phyloP scores from a whole-genome alignment of 768 basidiomycete species.

The Leucosporidium creatinivorum region DNA sequence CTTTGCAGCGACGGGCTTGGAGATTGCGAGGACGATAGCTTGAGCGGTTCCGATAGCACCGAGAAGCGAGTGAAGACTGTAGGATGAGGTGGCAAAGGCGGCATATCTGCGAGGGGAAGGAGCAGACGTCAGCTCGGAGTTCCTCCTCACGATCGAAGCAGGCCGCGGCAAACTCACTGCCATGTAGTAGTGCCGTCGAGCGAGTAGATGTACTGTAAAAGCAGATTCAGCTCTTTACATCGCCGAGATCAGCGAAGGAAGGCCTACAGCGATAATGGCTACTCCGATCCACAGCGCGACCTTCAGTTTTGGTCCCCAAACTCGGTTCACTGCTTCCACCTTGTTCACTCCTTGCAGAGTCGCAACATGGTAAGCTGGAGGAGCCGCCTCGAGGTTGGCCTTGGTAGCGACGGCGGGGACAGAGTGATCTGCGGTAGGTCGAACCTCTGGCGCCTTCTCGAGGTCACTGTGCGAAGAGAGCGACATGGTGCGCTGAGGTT shows the following conservation, averaged over 20 bases:
- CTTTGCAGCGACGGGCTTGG: slow-evolving; percentile 67
- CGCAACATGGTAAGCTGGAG: not conserved
- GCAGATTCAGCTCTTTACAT: no score
- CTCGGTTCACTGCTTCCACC: slow-evolving; percentile 25
- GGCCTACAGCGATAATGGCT: slow-evolving; percentile 44
- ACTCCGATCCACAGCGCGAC: slow-evolving; percentile 42
- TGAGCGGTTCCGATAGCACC: slow-evolving; percentile 47
- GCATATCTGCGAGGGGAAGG: slow-evolving; percentile 46
- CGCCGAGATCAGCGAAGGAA: slow-evolving; percentile 53
- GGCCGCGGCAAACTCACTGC: slow-evolving; percentile 45
- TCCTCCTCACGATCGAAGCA: not conserved
- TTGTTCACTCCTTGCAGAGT: slow-evolving; percentile 21
- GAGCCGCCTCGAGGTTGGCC: not conserved
- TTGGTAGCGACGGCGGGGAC: not conserved
- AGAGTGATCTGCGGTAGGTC: no score
- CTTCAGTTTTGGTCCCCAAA: slow-evolving; percentile 26
- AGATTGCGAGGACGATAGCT: slow-evolving; percentile 41
- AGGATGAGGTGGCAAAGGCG: slow-evolving; percentile 52
- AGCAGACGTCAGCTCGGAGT: not conserved
- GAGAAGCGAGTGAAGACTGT: slow-evolving; percentile 53
- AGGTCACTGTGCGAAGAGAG: no score
- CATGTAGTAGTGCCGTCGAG: slow-evolving; percentile 64
- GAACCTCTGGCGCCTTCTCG: no score
- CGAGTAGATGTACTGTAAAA: slow-evolving; percentile 63
- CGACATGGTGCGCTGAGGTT: no score